These are phyloP conservation scores for Ustilago loliicola DNA, from an alignment of 1,284 basidiomycete genomes.

Conservation along the genomic window DNA sequence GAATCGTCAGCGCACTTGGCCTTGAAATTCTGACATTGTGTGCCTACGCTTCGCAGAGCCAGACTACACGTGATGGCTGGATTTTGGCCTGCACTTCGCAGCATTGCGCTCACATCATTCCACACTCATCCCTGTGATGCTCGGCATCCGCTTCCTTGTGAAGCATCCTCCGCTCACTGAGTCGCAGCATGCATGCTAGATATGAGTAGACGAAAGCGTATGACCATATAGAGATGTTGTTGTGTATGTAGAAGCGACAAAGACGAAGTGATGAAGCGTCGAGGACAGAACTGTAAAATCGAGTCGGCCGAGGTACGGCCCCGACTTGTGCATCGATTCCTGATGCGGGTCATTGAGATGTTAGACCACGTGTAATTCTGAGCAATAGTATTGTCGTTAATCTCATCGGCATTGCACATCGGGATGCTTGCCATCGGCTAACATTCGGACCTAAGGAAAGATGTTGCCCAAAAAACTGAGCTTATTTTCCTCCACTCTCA, in stretches of 20 bases:
- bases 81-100: neutral
- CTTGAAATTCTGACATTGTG: neutral
- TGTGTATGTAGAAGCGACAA: neutral
- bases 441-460: conserved; percentile 17
- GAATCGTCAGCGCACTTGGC: neutral
- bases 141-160: neutral
- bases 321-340: too few species aligned
- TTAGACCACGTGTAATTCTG: neutral
- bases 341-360: too few species aligned
- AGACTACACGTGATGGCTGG: conserved; percentile 5
- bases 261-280: neutral
- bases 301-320: neutral
- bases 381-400: neutral
- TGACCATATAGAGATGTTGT: neutral
- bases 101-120: too few species aligned
- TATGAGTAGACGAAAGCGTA: neutral
- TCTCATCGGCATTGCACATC: conserved; percentile 6
- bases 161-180: neutral
- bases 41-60: neutral
- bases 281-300: neutral
- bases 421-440: conserved; percentile 11
- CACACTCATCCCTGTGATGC: neutral
- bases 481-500: conserved; percentile 28
- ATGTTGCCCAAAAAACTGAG: neutral
- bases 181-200: neutral